Conservation (phyloP, 768 basidiomycete species). For the Flagelloscypha sp. region DNA sequence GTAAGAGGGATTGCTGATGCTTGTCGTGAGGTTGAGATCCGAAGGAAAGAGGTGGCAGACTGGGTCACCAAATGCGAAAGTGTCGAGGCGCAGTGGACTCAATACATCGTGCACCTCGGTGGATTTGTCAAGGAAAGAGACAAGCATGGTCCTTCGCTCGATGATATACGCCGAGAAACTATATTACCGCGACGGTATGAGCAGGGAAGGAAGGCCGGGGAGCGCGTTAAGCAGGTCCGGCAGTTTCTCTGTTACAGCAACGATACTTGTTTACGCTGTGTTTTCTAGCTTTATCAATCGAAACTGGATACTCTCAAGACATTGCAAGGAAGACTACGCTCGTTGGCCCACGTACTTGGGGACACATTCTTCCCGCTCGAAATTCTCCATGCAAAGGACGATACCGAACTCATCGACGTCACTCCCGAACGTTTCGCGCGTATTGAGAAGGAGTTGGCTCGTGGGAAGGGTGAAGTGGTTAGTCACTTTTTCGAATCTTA, state of each 20-base stretch:
- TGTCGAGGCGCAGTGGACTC: conserved; percentile 56
- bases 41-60: conserved; percentile 69
- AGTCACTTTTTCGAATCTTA: conserved; percentile 21
- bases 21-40: conserved; percentile 55
- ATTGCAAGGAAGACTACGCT: conserved; percentile 54
- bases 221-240: conserved; percentile 67
- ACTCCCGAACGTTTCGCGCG: conserved; percentile 72
- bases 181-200: conserved; percentile 68
- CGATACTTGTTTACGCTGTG: background rate
- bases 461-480: conserved; percentile 83
- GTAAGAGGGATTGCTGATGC: too few relatives aligned
- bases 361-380: conserved; percentile 50
- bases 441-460: conserved; percentile 76
- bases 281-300: conserved; percentile 55
- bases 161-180: conserved; percentile 62
- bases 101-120: conserved; percentile 64
- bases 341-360: conserved; percentile 54
- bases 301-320: conserved; percentile 71
- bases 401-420: conserved; percentile 45
- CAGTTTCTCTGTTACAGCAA: conserved; percentile 1
- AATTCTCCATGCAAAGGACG: conserved; percentile 40
- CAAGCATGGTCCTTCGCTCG: too few relatives aligned
- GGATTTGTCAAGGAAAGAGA: conserved; percentile 62
- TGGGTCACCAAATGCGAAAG: conserved; percentile 58
- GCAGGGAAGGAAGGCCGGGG: conserved; percentile 59